Evolutionary conservation across 2,329 filamentous ascomycete species (phyloP).

Genomic region (Hymenoscyphus fructigenus): DNA sequence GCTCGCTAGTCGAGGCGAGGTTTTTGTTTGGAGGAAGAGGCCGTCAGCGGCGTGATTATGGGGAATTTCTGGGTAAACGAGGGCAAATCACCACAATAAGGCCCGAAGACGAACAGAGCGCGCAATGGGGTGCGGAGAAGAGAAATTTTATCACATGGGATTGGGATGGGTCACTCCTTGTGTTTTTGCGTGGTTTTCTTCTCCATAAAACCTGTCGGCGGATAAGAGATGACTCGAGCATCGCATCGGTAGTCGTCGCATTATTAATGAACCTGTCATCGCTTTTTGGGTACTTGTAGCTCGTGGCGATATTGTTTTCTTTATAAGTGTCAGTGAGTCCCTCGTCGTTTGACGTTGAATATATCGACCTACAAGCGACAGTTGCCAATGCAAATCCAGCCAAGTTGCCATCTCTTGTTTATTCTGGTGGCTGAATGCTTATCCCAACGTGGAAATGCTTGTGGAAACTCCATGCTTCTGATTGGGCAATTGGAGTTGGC

Average conservation of each 20-base stretch:
- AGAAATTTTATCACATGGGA: not conserved
- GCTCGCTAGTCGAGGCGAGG: not conserved
- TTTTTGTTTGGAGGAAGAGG: not conserved
- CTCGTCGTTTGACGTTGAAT: not conserved
- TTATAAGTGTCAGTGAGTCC: not conserved
- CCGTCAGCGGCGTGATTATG: not conserved
- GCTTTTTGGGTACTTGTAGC: not conserved
- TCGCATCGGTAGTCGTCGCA: not conserved
- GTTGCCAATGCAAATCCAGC: not conserved
- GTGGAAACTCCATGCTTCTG: not conserved
- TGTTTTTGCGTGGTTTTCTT: not conserved
- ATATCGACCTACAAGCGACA: not conserved
- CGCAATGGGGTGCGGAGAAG: not conserved
- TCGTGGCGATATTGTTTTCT: not conserved
- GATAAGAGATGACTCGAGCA: not conserved
- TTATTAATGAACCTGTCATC: not conserved
- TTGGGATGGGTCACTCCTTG: not conserved
- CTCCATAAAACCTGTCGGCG: not conserved
- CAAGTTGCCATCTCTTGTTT: slow-evolving; percentile 1
- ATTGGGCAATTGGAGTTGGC: not conserved
- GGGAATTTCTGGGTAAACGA: not conserved
- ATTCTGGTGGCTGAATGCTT: not conserved
- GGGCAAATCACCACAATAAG: not conserved
- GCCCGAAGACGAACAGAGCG: not conserved
- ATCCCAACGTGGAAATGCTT: not conserved